A percentile compares a stretch with the other conserved stretches of the same genome.
Evolutionary conservation across 768 basidiomycete species (phyloP).

Genomic region (Piloderma croceum): DNA sequence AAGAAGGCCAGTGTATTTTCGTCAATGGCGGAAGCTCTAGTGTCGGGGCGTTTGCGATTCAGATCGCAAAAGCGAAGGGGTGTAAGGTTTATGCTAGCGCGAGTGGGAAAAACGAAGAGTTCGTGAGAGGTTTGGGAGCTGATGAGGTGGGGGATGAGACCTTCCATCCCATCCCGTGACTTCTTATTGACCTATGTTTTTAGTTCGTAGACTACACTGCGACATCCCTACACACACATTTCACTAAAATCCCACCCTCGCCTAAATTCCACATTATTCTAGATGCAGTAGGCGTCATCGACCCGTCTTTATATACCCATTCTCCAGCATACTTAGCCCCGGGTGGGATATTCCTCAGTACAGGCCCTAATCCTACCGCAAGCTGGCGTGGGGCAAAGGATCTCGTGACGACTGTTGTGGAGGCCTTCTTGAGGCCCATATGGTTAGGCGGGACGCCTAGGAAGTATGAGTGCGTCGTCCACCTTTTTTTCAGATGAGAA

Average conservation of each 20-base stretch:
- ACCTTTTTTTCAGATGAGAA: neutral
- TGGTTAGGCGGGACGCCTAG: conserved; percentile 51
- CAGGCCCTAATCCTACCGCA: conserved; percentile 43
- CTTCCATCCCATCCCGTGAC: neutral
- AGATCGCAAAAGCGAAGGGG: conserved; percentile 62
- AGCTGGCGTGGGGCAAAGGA: conserved; percentile 29
- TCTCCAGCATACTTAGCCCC: conserved; percentile 51
- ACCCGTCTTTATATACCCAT: conserved; percentile 44
- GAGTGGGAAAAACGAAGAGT: conserved; percentile 53
- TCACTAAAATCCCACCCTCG: conserved; percentile 39
- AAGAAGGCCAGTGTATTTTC: conserved; percentile 55
- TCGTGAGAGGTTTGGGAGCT: conserved; percentile 55
- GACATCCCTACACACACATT: conserved; percentile 40
- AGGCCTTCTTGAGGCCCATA: conserved; percentile 35
- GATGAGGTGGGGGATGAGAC: conserved; percentile 44
- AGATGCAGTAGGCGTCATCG: conserved; percentile 50
- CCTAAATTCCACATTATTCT: conserved; percentile 53
- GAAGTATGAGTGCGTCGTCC: conserved; percentile 37
- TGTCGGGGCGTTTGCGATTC: conserved; percentile 67
- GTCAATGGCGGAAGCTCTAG: conserved; percentile 67
- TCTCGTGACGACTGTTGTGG: conserved; percentile 27
- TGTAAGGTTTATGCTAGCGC: conserved; percentile 54
- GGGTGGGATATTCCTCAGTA: conserved; percentile 47
- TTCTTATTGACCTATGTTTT: neutral
- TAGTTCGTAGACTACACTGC: conserved; percentile 62